Percentiles rank a stretch among this genome's conserved stretches.
Conservation (phyloP, 2,329 filamentous ascomycete species). For the Gaeumannomyces sp. region DNA sequence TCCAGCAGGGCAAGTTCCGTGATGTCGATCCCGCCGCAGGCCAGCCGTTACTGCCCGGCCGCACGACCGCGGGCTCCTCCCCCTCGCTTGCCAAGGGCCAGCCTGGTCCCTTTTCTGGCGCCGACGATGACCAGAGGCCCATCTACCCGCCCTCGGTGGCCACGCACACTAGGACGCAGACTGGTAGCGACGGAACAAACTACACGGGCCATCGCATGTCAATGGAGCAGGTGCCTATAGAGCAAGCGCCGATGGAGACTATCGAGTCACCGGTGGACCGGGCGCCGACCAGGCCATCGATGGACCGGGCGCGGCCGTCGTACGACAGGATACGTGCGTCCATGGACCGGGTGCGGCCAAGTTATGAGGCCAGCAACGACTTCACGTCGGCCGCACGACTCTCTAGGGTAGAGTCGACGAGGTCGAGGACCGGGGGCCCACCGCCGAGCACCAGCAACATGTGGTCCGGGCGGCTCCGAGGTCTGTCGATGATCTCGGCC, state of each 20-base stretch:
- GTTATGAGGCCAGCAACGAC: conserved; percentile 82
- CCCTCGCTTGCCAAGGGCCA: conserved; percentile 50
- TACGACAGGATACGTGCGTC: conserved; percentile 81
- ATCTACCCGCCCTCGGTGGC: conserved; percentile 91
- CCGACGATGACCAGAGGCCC: conserved; percentile 82
- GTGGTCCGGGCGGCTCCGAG: conserved; percentile 19
- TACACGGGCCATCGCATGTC: conserved; percentile 66
- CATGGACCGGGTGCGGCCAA: conserved; percentile 77
- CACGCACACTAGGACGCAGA: conserved; percentile 78
- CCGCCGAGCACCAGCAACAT: conserved; percentile 6
- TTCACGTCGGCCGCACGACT: conserved; percentile 87
- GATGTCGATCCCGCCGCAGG: conserved; percentile 28
- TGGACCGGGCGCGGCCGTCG: conserved; percentile 70
- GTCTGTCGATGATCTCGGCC: conserved; percentile 22
- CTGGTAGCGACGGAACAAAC: conserved; percentile 89
- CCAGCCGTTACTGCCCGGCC: conserved; percentile 31
- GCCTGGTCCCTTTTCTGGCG: conserved; percentile 56
- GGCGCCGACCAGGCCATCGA: conserved; percentile 39
- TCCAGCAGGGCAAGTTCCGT: conserved; percentile 70
- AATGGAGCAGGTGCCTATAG: conserved; percentile 37
- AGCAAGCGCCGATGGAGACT: conserved; percentile 16
- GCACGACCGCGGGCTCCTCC: conserved; percentile 50
- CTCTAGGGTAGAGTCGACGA: conserved; percentile 72
- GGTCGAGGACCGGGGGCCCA: conserved; percentile 31
- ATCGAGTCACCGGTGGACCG: conserved; percentile 14